Conservation (phyloP, 1,139 yeast genomes). For the Pichia sp. region DNA sequence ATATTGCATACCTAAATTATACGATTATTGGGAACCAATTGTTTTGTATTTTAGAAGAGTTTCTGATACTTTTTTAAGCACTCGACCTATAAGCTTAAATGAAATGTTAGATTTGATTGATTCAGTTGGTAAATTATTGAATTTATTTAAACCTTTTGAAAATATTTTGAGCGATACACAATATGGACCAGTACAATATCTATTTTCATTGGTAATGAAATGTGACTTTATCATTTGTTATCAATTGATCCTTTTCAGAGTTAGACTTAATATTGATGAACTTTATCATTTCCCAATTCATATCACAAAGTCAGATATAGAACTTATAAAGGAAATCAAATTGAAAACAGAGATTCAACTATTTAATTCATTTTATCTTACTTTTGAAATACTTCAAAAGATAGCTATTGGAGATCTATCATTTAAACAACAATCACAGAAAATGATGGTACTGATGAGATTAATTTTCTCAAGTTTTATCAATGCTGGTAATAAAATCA, state of each 20-base stretch:
- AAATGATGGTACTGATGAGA: constrained; percentile 5
- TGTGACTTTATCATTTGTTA: constrained; percentile 5
- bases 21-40: constrained; percentile 6
- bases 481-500: constrained; percentile 5
- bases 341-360: constrained; percentile 6
- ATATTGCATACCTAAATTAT: constrained; percentile 13
- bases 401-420: constrained; percentile 6
- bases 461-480: constrained; percentile 8
- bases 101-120: constrained; percentile 11
- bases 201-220: constrained; percentile 5
- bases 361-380: constrained; percentile 5
- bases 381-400: constrained; percentile 7
- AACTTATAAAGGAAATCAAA: constrained; percentile 5
- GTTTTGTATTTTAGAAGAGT: constrained; percentile 12
- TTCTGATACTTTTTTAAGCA: constrained; percentile 11
- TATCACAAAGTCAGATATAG: not conserved
- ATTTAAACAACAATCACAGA: not conserved
- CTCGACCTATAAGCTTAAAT: constrained; percentile 15
- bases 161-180: constrained; percentile 7
- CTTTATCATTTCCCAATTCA: constrained; percentile 5
- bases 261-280: constrained; percentile 9
- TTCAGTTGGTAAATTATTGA: constrained; percentile 9
- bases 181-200: not conserved
- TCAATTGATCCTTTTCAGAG: constrained; percentile 2
- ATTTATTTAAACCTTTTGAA: constrained; percentile 11